Evolutionary conservation across 2,329 filamentous ascomycete species (phyloP), one percentile per base, ranked within the genome.

Genomic region (Fusarium piperis): DNA sequence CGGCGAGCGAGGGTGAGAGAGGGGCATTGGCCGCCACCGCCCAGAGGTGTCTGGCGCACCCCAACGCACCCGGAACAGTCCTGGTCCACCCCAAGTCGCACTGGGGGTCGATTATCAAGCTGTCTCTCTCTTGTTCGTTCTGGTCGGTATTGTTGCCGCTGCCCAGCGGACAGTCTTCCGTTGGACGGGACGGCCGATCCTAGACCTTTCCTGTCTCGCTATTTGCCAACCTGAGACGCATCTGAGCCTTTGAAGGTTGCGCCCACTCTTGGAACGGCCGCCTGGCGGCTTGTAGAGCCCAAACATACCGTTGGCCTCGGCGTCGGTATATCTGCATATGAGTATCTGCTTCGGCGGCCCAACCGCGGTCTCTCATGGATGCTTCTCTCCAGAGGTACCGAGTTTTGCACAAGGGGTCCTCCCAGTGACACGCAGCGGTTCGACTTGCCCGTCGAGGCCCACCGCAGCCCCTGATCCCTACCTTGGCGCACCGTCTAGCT

Each of bases 131-230:
- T 30, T 51, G 59, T 70, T 59, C 52, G 55, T 70, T 59, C 33
- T 57, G 55, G 46, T 73, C 72, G 65, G 75, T 64, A 44, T 75
- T 72, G 72, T 76, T 73, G 64, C 75, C 75, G 72, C 70, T 63
- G 58, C 58, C 56, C 52, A 48, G 63, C 72, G 70, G 71, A 68
- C 65, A 66, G 68, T 67, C 39, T 63, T 66, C 70, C 70, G 72
- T 68, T 67, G 46, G 57, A 67, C 52, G 44, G 38, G 51, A 56
- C 35, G 58, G 38, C 59, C 48, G 51, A 51, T 44, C 59, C 51
- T 59, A 39, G 55, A 35, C 48, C 48, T 35, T 53, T 38, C 28
- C 23, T 38, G 11, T 35, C 39, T 52, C 33, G 30, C 28, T 55
- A 32, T 41, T 51, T 33, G 33, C 53, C 30, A 51, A 18, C 28